Conservation (phyloP, 257 asterid species). For the Gentiana straminea region DNA sequence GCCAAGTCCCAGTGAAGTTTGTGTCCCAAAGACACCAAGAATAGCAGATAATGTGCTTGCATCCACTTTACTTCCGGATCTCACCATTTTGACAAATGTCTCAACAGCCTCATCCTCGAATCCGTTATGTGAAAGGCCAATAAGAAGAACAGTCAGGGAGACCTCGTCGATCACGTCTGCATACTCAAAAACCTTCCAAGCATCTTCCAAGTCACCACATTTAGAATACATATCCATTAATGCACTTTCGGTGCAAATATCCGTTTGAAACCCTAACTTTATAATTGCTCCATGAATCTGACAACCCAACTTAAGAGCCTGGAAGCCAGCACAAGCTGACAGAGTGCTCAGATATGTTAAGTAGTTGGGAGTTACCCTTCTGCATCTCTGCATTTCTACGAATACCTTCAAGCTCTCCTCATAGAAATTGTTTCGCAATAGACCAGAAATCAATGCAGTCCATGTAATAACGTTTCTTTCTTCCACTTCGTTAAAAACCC, state of each 20-base stretch:
- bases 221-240: conserved; percentile 89
- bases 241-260: conserved; percentile 56
- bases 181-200: conserved; percentile 65
- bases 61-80: conserved; percentile 41
- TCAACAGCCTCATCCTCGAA: conserved; percentile 63
- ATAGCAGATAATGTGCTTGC: conserved; percentile 53
- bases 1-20: conserved; percentile 52
- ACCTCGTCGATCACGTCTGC: conserved; percentile 59
- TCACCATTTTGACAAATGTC: conserved; percentile 55
- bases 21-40: conserved; percentile 54
- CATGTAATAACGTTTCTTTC: conserved; percentile 74
- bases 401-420: conserved; percentile 57
- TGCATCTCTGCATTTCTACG: conserved; percentile 30
- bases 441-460: conserved; percentile 78
- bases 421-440: conserved; percentile 44
- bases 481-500: conserved; percentile 51
- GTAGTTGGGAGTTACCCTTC: conserved; percentile 38
- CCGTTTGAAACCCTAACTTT: conserved; percentile 64
- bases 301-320: conserved; percentile 50
- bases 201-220: conserved; percentile 50
- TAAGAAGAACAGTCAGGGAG: conserved; percentile 63
- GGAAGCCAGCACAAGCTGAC: conserved; percentile 66
- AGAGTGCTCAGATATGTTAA: conserved; percentile 62
- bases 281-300: conserved; percentile 60
- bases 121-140: conserved; percentile 66